phyloP scores from a whole-genome alignment of 2,329 filamentous ascomycete genomes.

The Penicillium fuscoglaucum region DNA sequence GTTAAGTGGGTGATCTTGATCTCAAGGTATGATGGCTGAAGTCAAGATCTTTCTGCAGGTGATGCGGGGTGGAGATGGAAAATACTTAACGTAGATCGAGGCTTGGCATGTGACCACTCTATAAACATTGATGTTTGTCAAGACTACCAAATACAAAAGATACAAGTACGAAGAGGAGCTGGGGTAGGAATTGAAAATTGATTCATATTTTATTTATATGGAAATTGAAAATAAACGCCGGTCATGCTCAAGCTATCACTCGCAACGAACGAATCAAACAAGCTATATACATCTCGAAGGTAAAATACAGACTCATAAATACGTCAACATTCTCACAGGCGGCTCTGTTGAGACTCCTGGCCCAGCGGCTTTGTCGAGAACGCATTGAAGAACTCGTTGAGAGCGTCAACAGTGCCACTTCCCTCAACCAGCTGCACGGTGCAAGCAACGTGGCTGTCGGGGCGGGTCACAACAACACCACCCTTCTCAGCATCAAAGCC shows the following conservation, averaged over 20 bases:
- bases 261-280: conserved; percentile 18
- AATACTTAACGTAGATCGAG: conserved; percentile 17
- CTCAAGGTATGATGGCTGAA: conserved; percentile 2
- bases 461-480: conserved; percentile 78
- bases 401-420: conserved; percentile 72
- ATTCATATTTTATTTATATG: conserved; percentile 23
- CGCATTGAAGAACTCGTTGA: conserved; percentile 78
- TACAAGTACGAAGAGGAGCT: not conserved
- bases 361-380: conserved; percentile 63
- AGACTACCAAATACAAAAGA: not conserved
- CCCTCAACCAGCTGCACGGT: conserved; percentile 74
- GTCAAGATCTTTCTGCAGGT: conserved; percentile 13
- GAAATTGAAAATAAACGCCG: conserved; percentile 27
- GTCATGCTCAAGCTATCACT: conserved; percentile 29
- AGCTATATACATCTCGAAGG: conserved; percentile 23
- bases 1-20: conserved; percentile 7
- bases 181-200: conserved; percentile 6
- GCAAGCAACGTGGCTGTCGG: conserved; percentile 82
- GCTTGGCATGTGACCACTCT: conserved; percentile 25
- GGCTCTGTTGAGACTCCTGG: conserved; percentile 37
- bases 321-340: conserved; percentile 27
- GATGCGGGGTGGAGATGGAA: conserved; percentile 30
- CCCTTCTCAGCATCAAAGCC: conserved; percentile 72
- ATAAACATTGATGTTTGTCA: not conserved
- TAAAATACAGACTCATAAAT: conserved; percentile 19